A percentile compares a stretch with the other conserved stretches of the same genome.
phyloP scores from a whole-genome alignment of 768 basidiomycete genomes.

The Leccinellum rugosiceps region DNA sequence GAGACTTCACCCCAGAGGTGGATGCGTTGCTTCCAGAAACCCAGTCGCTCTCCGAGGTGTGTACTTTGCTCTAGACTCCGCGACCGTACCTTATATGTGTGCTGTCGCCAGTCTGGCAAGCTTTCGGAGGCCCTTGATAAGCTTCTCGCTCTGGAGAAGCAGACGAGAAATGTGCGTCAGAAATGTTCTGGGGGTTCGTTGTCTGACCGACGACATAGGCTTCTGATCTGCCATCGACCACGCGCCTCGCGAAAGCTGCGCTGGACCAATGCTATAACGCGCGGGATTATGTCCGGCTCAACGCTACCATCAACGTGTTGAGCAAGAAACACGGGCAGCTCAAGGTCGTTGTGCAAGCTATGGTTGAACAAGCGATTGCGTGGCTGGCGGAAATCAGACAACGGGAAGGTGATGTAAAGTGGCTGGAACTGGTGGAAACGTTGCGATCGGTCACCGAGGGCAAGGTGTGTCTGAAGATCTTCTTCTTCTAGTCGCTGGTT shows the following conservation, averaged over 20 bases:
- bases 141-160: constrained; percentile 87
- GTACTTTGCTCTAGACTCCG: constrained; percentile 12
- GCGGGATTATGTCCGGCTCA: constrained; percentile 66
- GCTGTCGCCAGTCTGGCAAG: constrained; percentile 60
- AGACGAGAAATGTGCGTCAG: constrained; percentile 82
- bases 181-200: not conserved
- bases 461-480: constrained; percentile 58
- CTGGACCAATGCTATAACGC: constrained; percentile 70
- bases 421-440: constrained; percentile 88
- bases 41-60: constrained; percentile 66
- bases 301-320: constrained; percentile 62
- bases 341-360: constrained; percentile 84
- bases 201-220: constrained; percentile 51
- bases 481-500: not conserved
- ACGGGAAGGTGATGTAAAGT: constrained; percentile 64
- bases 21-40: constrained; percentile 70
- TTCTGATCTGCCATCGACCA: constrained; percentile 90
- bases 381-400: constrained; percentile 79
- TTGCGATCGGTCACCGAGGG: constrained; percentile 92
- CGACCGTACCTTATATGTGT: constrained; percentile 6
- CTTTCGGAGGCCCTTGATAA: constrained; percentile 88
- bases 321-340: constrained; percentile 98
- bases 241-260: constrained; percentile 74
- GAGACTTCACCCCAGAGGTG: constrained; percentile 85
- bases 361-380: constrained; percentile 81